Percentiles rank a stretch among this genome's conserved stretches.
phyloP scores from a whole-genome alignment of 805 yeast genomes.

The Schwanniomyces vanrijiae region DNA sequence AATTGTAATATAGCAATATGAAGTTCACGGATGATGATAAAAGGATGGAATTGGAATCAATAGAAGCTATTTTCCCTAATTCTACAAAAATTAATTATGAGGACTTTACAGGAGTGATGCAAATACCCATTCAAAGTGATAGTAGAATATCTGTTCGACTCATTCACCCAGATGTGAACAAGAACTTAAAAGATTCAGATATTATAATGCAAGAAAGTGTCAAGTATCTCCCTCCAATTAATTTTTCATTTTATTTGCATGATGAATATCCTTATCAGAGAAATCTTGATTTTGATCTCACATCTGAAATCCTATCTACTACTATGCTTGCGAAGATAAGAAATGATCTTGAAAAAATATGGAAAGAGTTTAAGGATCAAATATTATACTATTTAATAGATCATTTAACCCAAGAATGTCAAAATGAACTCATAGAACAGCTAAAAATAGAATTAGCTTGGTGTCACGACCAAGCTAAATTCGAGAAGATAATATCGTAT shows the following conservation, averaged over 20 bases:
- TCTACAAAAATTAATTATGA: conserved; percentile 12
- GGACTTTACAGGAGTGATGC: conserved; percentile 19
- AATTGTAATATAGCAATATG: not conserved
- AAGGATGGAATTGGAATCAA: conserved; percentile 40
- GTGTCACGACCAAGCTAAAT: conserved; percentile 8
- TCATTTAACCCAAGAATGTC: conserved; percentile 25
- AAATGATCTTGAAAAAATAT: conserved; percentile 22
- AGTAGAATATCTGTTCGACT: conserved; percentile 13
- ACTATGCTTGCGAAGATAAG: conserved; percentile 7
- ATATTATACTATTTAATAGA: conserved; percentile 47
- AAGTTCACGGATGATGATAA: conserved; percentile 21
- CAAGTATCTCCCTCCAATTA: conserved; percentile 29
- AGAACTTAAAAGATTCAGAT: not conserved
- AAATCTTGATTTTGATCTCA: conserved; percentile 25
- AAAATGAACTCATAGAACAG: conserved; percentile 10
- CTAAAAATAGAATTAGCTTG: conserved; percentile 8
- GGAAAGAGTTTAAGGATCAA: conserved; percentile 37
- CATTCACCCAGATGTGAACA: not conserved
- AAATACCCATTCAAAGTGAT: conserved; percentile 24
- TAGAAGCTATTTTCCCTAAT: conserved; percentile 45
- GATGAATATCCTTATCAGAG: conserved; percentile 30
- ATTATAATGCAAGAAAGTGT: conserved; percentile 9
- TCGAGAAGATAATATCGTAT: conserved; percentile 16
- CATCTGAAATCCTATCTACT: conserved; percentile 29
- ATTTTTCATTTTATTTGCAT: conserved; percentile 29